Evolutionary conservation across 345 rosid species (phyloP).

Genomic region (Xanthoceras sorbifolium): DNA sequence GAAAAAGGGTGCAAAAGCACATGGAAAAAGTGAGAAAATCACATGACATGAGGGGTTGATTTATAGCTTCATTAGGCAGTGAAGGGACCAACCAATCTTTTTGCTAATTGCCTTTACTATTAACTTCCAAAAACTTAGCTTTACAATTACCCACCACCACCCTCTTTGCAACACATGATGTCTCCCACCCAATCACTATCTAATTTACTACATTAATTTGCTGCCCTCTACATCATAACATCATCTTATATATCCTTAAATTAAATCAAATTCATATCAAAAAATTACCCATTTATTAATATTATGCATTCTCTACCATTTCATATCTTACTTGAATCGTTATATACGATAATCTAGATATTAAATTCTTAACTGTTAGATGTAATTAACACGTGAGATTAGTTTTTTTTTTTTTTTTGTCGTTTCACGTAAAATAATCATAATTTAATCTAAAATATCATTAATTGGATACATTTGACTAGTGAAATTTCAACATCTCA

Average conservation of each 20-base stretch:
- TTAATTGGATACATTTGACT: background rate
- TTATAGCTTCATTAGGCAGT: slow-evolving; percentile 30
- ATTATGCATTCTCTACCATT: too few species aligned
- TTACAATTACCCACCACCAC: slow-evolving; percentile 21
- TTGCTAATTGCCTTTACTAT: slow-evolving; percentile 11
- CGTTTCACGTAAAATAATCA: too few species aligned
- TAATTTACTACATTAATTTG: slow-evolving; percentile 6
- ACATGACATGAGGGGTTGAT: slow-evolving; percentile 54
- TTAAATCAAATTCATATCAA: too few species aligned
- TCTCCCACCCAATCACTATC: slow-evolving; percentile 22
- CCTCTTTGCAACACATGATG: slow-evolving; percentile 38
- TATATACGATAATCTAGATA: too few species aligned
- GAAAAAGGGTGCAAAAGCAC: slow-evolving; percentile 43
- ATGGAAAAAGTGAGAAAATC: slow-evolving; percentile 46
- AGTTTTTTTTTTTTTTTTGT: too few species aligned
- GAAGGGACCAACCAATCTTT: slow-evolving; percentile 31
- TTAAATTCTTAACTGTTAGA: too few species aligned
- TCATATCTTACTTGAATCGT: too few species aligned
- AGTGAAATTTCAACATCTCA: background rate
- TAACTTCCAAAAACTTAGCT: slow-evolving; percentile 26
- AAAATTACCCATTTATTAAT: too few species aligned
- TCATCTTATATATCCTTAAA: too few species aligned
- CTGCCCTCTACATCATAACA: too few species aligned
- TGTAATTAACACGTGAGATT: too few species aligned
- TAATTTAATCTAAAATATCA: too few species aligned